These are phyloP conservation scores for Fusarium solani-melongenae DNA, from an alignment of 2,329 filamentous ascomycete genomes.

Conservation along the genomic window DNA sequence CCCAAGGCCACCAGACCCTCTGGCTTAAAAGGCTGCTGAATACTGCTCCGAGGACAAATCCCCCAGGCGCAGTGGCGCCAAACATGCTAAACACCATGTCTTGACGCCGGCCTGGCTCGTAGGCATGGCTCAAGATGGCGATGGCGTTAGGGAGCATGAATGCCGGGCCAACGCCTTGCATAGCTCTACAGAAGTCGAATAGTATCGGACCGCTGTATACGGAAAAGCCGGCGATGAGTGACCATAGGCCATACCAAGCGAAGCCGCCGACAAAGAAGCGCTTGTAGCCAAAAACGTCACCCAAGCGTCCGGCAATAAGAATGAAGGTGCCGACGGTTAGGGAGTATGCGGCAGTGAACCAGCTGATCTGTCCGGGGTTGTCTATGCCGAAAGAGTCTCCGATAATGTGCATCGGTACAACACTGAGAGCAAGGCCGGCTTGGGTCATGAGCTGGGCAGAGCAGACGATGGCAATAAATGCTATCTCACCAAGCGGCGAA, in stretches of 20 bases:
- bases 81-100: constrained; percentile 50
- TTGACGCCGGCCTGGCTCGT: constrained; percentile 52
- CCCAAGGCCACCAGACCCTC: constrained; percentile 57
- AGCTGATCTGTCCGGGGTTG: constrained; percentile 54
- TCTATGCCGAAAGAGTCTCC: constrained; percentile 55
- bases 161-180: constrained; percentile 66
- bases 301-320: constrained; percentile 62
- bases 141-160: constrained; percentile 67
- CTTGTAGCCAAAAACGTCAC: constrained; percentile 65
- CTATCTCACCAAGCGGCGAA: background rate
- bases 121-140: constrained; percentile 65
- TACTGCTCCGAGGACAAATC: constrained; percentile 44
- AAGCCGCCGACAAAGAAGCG: constrained; percentile 61
- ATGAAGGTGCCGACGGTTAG: constrained; percentile 65
- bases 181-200: constrained; percentile 59
- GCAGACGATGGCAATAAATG: constrained; percentile 30
- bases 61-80: constrained; percentile 48
- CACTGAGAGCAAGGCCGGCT: constrained; percentile 29
- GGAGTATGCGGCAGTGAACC: constrained; percentile 65
- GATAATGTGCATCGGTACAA: constrained; percentile 53
- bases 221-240: constrained; percentile 53
- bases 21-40: constrained; percentile 44
- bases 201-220: constrained; percentile 52
- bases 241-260: constrained; percentile 62
- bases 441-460: constrained; percentile 38